Evolutionary conservation across 805 yeast species (phyloP), one percentile per base, ranked within the genome.

Genomic region (Wickerhamiella occidentalis): DNA sequence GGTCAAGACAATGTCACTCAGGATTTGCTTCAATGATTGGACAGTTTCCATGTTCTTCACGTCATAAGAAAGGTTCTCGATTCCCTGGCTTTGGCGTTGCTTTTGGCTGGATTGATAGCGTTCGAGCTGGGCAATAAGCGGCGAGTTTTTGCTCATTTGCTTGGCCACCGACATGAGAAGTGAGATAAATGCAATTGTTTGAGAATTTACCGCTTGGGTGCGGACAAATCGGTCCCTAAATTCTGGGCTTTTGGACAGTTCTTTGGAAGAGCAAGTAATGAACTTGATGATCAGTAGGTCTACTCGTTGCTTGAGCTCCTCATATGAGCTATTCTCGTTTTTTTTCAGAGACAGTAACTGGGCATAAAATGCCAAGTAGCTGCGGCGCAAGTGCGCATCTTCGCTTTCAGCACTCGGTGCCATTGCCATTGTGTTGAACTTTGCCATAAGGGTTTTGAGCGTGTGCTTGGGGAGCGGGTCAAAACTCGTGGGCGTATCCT

Each of bases 361-460:
- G 50, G 78, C 79, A 61, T 82, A 82, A 51, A 81, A 71, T 22
- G 83, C 74, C 22, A 82, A 62, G 42, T 80, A 68, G 46, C 80
- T 73, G 30, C 83, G 68, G 11, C 80, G 71, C 50, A 72, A 64
- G 4, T 73, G 77, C 47, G 75, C 77, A 37, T 67, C 43, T 13
- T 48, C 37, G 15, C 40, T 66, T 53, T 48, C 69, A 69, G 44
- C 54, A 36, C 47, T 56, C 23, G 52, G 62, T 68, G 46, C 55
- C 44, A 49, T 56, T 26, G 60, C 67, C 51, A 59, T 54, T 35
- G 50, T 57, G 45, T 58, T 64, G 57, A 62, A 67, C 52, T 64
- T 62, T 52, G 43, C 58, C 59, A 55, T 63, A 49, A 58, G 60
- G 49, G 60, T 58, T 55, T 56, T 64, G 22, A 61, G 59, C 21